phyloP scores from a whole-genome alignment of 176 grass and related monocot species.

The Musa beccarii region DNA sequence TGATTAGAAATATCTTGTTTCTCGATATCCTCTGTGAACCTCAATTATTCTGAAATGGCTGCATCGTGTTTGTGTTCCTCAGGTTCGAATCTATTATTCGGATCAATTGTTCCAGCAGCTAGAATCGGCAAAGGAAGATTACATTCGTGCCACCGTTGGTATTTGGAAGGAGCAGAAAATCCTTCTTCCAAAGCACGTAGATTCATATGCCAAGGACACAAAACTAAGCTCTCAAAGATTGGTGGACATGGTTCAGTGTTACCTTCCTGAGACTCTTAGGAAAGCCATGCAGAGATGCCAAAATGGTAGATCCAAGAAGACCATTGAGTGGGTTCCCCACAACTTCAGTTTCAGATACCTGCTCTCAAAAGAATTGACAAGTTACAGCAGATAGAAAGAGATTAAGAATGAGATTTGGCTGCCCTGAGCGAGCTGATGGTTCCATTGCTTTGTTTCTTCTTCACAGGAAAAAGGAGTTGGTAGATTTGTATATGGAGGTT shows the following conservation, averaged over 20 bases:
- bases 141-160: neutral
- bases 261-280: conserved; percentile 12
- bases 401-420: too few relatives aligned
- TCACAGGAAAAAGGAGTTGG: too few relatives aligned
- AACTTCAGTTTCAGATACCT: conserved; percentile 13
- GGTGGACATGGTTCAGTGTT: neutral
- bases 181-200: conserved; percentile 6
- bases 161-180: conserved; percentile 22
- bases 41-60: too few relatives aligned
- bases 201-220: conserved; percentile 9
- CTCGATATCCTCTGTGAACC: too few relatives aligned
- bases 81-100: conserved; percentile 7
- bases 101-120: conserved; percentile 10
- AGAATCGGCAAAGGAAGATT: conserved; percentile 13
- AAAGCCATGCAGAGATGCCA: conserved; percentile 13
- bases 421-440: too few relatives aligned
- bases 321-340: conserved; percentile 12
- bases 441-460: too few relatives aligned
- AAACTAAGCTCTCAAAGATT: conserved; percentile 6
- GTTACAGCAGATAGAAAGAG: too few relatives aligned
- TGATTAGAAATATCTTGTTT: too few relatives aligned
- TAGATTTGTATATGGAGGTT: too few relatives aligned
- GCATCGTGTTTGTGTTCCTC: neutral
- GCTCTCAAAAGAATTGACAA: conserved; percentile 1
- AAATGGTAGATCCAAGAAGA: neutral